Evolutionary conservation across 2,329 filamentous ascomycete genomes (phyloP).

Genomic region (Fusarium clavum): DNA sequence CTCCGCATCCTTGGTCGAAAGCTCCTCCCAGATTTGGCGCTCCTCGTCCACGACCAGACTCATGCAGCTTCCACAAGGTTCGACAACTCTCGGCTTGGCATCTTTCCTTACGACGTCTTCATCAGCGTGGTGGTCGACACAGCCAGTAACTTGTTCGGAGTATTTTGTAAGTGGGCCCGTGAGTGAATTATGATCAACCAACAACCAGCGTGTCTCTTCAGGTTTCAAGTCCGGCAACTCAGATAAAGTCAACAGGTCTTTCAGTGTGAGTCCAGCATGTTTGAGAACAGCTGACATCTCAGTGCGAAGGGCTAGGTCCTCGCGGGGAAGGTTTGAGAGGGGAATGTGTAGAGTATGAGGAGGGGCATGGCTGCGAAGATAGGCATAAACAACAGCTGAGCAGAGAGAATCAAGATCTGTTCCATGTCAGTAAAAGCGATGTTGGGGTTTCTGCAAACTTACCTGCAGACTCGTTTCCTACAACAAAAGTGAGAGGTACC

Average conservation of each 20-base stretch:
- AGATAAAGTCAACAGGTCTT: slow-evolving; percentile 72
- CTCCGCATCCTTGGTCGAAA: slow-evolving; percentile 47
- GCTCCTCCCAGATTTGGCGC: slow-evolving; percentile 66
- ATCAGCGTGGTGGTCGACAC: slow-evolving; percentile 84
- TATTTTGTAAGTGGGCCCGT: slow-evolving; percentile 71
- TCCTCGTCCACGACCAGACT: slow-evolving; percentile 75
- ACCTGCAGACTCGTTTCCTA: slow-evolving; percentile 77
- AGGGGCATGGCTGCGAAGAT: slow-evolving; percentile 72
- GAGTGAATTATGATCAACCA: slow-evolving; percentile 84
- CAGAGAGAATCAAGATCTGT: slow-evolving; percentile 86
- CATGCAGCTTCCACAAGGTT: slow-evolving; percentile 77
- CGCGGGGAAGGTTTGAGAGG: slow-evolving; percentile 75
- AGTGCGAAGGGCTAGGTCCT: slow-evolving; percentile 77
- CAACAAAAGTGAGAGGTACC: slow-evolving; percentile 68
- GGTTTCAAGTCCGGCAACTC: slow-evolving; percentile 63
- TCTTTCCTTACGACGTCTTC: slow-evolving; percentile 66
- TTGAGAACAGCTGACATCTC: slow-evolving; percentile 76
- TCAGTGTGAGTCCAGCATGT: slow-evolving; percentile 66
- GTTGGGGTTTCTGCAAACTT: too few relatives aligned
- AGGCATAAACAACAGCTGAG: slow-evolving; percentile 78
- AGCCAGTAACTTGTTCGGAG: slow-evolving; percentile 66
- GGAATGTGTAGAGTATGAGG: slow-evolving; percentile 73
- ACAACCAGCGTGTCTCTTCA: slow-evolving; percentile 73
- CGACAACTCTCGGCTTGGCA: slow-evolving; percentile 69
- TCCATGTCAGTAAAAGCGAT: too few relatives aligned